These are phyloP conservation scores for Pythium brachiatum DNA, from an alignment of 352 stramenopile species.

Conservation along the genomic window DNA sequence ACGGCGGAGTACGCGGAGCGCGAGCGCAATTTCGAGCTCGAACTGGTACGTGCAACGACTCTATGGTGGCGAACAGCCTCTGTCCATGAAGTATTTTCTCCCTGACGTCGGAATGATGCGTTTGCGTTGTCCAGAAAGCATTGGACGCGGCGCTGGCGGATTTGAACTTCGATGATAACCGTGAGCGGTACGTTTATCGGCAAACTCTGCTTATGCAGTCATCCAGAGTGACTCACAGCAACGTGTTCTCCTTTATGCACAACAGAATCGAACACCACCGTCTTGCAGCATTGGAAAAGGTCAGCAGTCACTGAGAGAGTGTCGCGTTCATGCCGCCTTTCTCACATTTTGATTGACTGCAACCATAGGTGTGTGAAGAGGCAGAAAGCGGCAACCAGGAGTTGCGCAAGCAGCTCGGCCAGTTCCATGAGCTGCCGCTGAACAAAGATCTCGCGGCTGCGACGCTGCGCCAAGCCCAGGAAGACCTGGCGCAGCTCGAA, in stretches of 20 bases:
- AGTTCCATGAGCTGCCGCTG: conserved; percentile 40
- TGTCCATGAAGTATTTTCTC: neutral
- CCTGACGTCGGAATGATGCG: neutral
- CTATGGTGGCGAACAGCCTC: neutral
- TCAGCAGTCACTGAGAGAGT: conserved; percentile 3
- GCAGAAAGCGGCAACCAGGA: conserved; percentile 32
- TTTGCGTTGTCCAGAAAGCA: conserved; percentile 8
- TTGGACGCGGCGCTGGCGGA: conserved; percentile 27
- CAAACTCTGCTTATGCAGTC: neutral
- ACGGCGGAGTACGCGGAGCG: conserved; percentile 34
- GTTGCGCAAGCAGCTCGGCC: conserved; percentile 29
- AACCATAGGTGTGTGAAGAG: conserved; percentile 30
- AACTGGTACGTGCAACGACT: conserved; percentile 29
- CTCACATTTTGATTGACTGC: neutral
- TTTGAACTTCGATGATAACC: conserved; percentile 19
- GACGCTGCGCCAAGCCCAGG: conserved; percentile 30
- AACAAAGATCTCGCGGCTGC: conserved; percentile 37
- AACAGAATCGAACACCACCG: conserved; percentile 37
- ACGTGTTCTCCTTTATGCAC: neutral
- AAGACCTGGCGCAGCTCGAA: conserved; percentile 40
- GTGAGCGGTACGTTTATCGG: conserved; percentile 20
- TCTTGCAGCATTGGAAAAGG: conserved; percentile 27
- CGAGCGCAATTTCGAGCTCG: conserved; percentile 26
- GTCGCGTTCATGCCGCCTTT: neutral
- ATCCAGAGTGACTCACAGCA: neutral